phyloP scores from a whole-genome alignment of 192 early-diverging fungal species.

The Backusella macrospora region DNA sequence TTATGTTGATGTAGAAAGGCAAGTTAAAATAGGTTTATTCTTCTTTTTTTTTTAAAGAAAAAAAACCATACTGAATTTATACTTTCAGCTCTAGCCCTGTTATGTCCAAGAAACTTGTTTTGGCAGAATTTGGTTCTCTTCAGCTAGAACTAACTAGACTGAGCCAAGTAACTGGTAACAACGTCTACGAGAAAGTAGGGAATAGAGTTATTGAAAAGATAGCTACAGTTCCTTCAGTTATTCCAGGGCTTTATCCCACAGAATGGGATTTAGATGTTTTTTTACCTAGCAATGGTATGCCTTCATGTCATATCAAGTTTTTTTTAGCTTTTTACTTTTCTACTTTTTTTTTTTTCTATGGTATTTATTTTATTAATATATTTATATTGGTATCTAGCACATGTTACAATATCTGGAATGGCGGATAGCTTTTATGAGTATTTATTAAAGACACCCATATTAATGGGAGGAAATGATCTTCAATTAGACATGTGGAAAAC shows the following conservation, averaged over 20 bases:
- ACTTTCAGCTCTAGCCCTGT: constrained; percentile 23
- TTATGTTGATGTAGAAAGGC: constrained; percentile 52
- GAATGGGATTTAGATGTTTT: constrained; percentile 44
- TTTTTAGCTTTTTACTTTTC: too few species aligned
- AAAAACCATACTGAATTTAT: not conserved
- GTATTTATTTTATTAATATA: not conserved
- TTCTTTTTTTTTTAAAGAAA: not conserved
- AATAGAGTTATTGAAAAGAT: constrained; percentile 54
- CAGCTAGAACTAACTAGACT: constrained; percentile 83
- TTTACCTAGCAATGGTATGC: constrained; percentile 18
- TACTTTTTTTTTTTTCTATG: not conserved
- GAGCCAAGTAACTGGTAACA: constrained; percentile 70
- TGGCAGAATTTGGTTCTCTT: constrained; percentile 76
- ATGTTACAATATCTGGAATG: constrained; percentile 48
- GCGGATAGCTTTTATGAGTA: constrained; percentile 68
- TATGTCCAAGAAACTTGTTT: not conserved
- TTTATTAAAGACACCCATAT: constrained; percentile 58
- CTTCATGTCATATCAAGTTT: not conserved
- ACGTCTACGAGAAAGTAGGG: constrained; percentile 58
- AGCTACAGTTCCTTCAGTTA: constrained; percentile 41
- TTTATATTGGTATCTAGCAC: constrained; percentile 7
- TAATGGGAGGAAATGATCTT: constrained; percentile 42
- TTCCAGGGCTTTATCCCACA: constrained; percentile 65
- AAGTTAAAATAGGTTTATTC: constrained; percentile 4
- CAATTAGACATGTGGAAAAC: constrained; percentile 45